Base-by-base conservation (phyloP, 2,329 filamentous ascomycete species). In the Aspergillus pseudoviridinutans region DNA sequence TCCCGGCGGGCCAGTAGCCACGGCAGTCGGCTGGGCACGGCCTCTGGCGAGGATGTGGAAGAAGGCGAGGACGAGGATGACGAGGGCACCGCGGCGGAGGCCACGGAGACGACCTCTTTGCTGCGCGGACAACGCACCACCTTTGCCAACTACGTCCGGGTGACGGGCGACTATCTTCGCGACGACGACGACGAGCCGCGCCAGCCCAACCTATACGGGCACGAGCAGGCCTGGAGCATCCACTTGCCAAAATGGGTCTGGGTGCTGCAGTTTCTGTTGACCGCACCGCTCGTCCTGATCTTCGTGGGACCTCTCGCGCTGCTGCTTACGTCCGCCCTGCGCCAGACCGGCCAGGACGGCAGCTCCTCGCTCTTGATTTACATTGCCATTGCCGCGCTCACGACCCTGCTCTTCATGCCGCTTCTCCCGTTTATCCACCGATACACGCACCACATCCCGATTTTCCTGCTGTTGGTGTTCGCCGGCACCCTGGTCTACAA, bases 191-290 rank as follows among this genome's bases (percentile, higher is more conserved):
- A 68, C 54, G 58, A 64, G 55, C 57, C 70, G 49, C 58, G 65
- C 41, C 67, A 72, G 53, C 61, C 67, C 68, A 66, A 74, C 57
- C 75, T 81, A 6, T 92, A 87, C 68, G 83, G 84, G 12, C 78
- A 84, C 54, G 94, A 97, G 70, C 94, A 97, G 73, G 78, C 82
- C 14, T 99, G 94, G 94, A 96, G 91, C 53, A 83, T 83, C 3
- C 82, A 82, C 41, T 77, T 97, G 54, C 91, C 91, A 1, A 84
- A 82, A 49, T 97, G 89, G 89, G 87, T 89, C 20, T 99, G 94
- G 94, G 74, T 94, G 46, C 65, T 96, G 20, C 92, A 99, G 68
- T 88, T 97, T 62, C 78, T 97, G 3, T 70, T 97, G 17, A 78
- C 95, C 9, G 89, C 85, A 0, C 92, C 92, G 0, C 84, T 96